phyloP scores from a whole-genome alignment of 2,329 filamentous ascomycete genomes.

The Colletotrichum sp. region DNA sequence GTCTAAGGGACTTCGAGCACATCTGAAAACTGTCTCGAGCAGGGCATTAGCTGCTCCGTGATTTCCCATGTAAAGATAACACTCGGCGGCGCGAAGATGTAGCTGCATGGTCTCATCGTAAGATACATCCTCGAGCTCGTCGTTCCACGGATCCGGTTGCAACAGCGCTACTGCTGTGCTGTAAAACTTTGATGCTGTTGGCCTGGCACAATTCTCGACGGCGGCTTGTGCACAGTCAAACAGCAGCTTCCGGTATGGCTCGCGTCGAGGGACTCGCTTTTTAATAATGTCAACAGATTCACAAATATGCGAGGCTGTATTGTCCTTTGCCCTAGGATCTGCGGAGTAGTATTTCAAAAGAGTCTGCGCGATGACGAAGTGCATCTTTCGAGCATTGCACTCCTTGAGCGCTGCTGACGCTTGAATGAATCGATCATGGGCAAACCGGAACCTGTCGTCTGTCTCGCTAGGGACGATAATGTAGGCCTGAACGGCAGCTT shows the following conservation, averaged over 20 bases:
- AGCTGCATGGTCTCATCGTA: slow-evolving; percentile 88
- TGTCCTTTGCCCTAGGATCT: slow-evolving; percentile 70
- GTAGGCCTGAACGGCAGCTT: slow-evolving; percentile 66
- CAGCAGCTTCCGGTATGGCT: slow-evolving; percentile 75
- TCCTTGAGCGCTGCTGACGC: slow-evolving; percentile 75
- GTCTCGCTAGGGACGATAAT: slow-evolving; percentile 82
- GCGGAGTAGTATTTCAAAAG: slow-evolving; percentile 72
- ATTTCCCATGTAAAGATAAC: slow-evolving; percentile 79
- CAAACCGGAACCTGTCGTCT: slow-evolving; percentile 87
- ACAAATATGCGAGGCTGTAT: slow-evolving; percentile 81
- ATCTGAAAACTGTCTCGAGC: slow-evolving; percentile 72
- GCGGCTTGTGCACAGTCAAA: slow-evolving; percentile 80
- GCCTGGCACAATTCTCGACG: slow-evolving; percentile 80
- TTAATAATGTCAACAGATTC: slow-evolving; percentile 79
- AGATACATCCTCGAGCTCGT: slow-evolving; percentile 71
- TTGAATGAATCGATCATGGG: slow-evolving; percentile 85
- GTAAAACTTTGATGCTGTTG: slow-evolving; percentile 84
- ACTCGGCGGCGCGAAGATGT: slow-evolving; percentile 81
- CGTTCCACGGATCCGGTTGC: slow-evolving; percentile 79
- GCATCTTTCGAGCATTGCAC: slow-evolving; percentile 78
- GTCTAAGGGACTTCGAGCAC: slow-evolving; percentile 75
- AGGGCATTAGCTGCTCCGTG: slow-evolving; percentile 70
- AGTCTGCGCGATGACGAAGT: slow-evolving; percentile 85
- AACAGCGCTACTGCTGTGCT: slow-evolving; percentile 78
- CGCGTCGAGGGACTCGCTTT: slow-evolving; percentile 61